Evolutionary conservation across 345 rosid species (phyloP), one percentile per base, ranked within the genome.

Genomic region (Gossypium arboreum): DNA sequence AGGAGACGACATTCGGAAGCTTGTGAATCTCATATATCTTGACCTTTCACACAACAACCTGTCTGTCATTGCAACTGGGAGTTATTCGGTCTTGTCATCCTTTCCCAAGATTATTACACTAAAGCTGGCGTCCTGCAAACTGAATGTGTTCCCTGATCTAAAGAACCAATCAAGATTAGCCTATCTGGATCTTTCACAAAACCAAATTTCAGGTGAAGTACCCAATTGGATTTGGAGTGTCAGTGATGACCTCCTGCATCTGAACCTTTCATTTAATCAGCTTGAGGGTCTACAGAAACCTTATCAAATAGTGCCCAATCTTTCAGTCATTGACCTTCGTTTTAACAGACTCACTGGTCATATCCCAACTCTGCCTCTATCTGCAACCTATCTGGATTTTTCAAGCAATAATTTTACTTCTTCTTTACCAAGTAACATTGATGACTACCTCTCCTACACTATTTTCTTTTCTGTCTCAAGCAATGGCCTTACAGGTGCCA

Each of bases 1-100:
- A 8, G 41, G 77, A 68, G 3, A 2, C 41, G 3, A 2, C 41
- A 12, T 85, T 75, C 72, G 11, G 16, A 55, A 12, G 41, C 83
- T 88, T 66, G 0, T 0, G 39, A 85, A 80, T 55, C 86, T 89
- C 29, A 62, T 83, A 0, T 17, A 0, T 2, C 83, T 83, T 27
- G 85, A 82, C 22, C 89, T 90, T 25, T 86, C 94, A 1, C 39
- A 78, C 84, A 87, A 85, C 34, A 12, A 7, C 16, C 77, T 85
- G 78, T 29, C n/a, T 3, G 73, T 88, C 12, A 0, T 78, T 58
- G 78, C 73, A 25, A 71, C 16, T 11, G n/a, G 13, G 11, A 17
- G 4, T 25, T 9, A 48, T 61, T 50, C 72, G 22, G 12, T 44
- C 22, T 7, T 34, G 1, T 62, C 61, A 9, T 55, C 51, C 3